Conservation (phyloP, 257 asterid species). For the Jacaranda copaia region DNA sequence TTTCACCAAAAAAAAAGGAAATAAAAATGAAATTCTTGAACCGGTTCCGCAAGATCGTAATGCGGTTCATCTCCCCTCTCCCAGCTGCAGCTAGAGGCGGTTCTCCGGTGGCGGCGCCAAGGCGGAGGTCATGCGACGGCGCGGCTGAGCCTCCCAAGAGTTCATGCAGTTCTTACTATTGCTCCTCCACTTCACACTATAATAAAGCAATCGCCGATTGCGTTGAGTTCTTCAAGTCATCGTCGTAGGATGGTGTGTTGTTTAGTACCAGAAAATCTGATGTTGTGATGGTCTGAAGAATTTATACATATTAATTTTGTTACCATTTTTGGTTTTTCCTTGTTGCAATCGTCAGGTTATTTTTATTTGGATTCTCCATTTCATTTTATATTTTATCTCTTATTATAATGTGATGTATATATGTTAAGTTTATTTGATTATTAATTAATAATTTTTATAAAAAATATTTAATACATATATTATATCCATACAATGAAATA, state of each 20-base stretch:
- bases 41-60: constrained; percentile 54
- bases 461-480: too few species aligned
- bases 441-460: too few species aligned
- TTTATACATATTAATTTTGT: not conserved
- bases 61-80: constrained; percentile 46
- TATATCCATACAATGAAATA: too few species aligned
- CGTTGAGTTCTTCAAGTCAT: constrained; percentile 64
- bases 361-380: too few species aligned
- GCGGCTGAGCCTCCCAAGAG: constrained; percentile 56
- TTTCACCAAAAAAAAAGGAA: not conserved
- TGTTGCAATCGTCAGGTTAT: too few species aligned
- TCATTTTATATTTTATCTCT: too few species aligned
- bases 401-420: too few species aligned
- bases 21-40: constrained; percentile 59
- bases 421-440: too few species aligned
- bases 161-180: constrained; percentile 54
- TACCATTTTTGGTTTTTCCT: not conserved
- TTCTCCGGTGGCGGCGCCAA: constrained; percentile 29
- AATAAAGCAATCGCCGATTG: constrained; percentile 69
- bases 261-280: constrained; percentile 34
- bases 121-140: constrained; percentile 55
- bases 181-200: constrained; percentile 55
- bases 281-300: constrained; percentile 25
- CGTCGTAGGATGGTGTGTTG: constrained; percentile 39
- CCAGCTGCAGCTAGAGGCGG: constrained; percentile 9